Percentiles rank a stretch among this genome's conserved stretches.
Conservation (phyloP, 164 flowering plant species). For the Amborella trichopoda region DNA sequence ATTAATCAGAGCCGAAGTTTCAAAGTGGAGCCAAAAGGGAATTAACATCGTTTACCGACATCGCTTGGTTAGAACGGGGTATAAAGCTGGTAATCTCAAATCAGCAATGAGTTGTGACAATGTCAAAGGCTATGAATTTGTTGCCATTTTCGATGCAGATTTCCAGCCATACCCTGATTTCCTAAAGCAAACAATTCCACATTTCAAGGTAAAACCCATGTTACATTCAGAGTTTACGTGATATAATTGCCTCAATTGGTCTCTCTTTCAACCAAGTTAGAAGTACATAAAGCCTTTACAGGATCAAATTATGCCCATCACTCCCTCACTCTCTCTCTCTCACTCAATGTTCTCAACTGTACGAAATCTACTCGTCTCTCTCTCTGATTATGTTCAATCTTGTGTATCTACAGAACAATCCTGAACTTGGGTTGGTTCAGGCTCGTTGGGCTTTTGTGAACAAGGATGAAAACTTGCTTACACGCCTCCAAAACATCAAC, state of each 20-base stretch:
- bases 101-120: constrained; percentile 91
- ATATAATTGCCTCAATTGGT: too few relatives aligned
- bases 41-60: constrained; percentile 74
- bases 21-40: constrained; percentile 77
- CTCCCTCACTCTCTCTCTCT: too few relatives aligned
- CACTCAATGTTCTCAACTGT: neutral
- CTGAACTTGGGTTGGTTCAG: constrained; percentile 80
- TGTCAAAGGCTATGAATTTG: constrained; percentile 85
- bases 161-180: constrained; percentile 89
- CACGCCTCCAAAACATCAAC: constrained; percentile 80
- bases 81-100: constrained; percentile 98
- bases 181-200: constrained; percentile 63
- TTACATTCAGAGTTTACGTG: too few relatives aligned
- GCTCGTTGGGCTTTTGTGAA: constrained; percentile 98
- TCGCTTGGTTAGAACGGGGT: constrained; percentile 77
- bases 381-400: neutral
- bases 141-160: constrained; percentile 92
- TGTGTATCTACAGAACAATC: constrained; percentile 48
- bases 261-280: neutral
- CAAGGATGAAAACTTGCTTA: constrained; percentile 83
- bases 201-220: constrained; percentile 69
- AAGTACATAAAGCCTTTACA: neutral
- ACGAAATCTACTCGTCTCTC: neutral
- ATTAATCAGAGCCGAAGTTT: constrained; percentile 78
- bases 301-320: too few relatives aligned